Evolutionary conservation across 306 rosid species (phyloP).

Genomic region (Rosa multiflora): DNA sequence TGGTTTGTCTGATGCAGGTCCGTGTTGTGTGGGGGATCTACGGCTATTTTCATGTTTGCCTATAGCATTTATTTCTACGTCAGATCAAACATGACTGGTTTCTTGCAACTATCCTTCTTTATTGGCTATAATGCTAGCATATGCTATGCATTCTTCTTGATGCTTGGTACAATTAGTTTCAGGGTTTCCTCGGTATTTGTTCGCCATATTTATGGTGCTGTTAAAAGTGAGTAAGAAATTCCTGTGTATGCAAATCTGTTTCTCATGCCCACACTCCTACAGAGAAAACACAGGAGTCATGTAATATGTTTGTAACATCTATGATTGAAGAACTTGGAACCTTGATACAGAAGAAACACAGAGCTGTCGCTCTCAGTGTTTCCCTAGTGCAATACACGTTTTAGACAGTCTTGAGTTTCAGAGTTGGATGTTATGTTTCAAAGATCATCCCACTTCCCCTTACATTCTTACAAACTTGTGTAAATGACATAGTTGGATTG

Average conservation of each 20-base stretch:
- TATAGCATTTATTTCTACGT: conserved; percentile 63
- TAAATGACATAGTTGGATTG: background rate
- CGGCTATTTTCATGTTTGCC: conserved; percentile 71
- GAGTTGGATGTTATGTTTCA: background rate
- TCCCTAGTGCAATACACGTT: background rate
- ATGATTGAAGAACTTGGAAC: conserved; percentile 3
- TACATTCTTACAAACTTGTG: background rate
- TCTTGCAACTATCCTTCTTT: conserved; percentile 73
- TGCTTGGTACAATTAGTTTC: conserved; percentile 74
- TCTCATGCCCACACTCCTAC: background rate
- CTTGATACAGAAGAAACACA: background rate
- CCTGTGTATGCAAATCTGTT: background rate
- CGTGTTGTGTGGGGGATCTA: conserved; percentile 68
- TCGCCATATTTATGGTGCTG: conserved; percentile 55
- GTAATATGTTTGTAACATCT: conserved; percentile 12
- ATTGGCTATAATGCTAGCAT: conserved; percentile 80
- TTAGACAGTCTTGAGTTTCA: background rate
- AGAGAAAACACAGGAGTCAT: background rate
- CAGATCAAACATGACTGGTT: conserved; percentile 70
- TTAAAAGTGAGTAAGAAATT: conserved; percentile 69
- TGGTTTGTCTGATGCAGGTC: conserved; percentile 50
- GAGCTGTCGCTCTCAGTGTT: background rate
- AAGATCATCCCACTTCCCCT: background rate
- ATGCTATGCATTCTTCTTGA: conserved; percentile 76
- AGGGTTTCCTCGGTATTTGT: conserved; percentile 63